Evolutionary conservation across 441 rosid genomes (phyloP), one percentile per base, ranked within the genome.

Genomic region (Iberis amara): DNA sequence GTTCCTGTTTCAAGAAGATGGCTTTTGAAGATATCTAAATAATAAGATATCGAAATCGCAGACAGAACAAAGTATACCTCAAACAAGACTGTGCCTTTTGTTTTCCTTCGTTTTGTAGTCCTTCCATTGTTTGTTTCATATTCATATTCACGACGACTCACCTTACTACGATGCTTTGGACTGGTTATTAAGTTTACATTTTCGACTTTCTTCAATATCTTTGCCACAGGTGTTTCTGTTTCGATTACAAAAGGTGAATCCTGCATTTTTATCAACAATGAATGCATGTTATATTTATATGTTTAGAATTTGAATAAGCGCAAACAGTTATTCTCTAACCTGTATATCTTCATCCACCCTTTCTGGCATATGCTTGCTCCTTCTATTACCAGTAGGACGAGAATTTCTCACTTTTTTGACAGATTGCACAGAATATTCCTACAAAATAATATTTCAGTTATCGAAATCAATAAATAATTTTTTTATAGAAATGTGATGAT

Each of bases 91-190:
- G 88, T 75, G 62, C 80, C 77, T 62, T 45, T 82, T 46, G 89
- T 79, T 69, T 80, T 89, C 68, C 79, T 87, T 39, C 83, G 75
- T 62, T 85, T 88, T 18, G 89, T 73, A 27, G 76, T 65, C 75
- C 85, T 71, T 56, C 90, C 91, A 73, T 75, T 75, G 5, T 65
- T 58, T 24, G 72, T 75, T 71, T 85, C 95, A 67, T 80, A 74
- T 59, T 87, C 95, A 74, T 85, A 85, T 48, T 83, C 95, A 66
- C 50, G 89, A 61, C 50, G 95, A 52, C 80, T 76, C 55, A 85
- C 91, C 96, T 82, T 86, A 77, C 73, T 85, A 38, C 73, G 78
- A 60, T 76, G 86, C 75, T 77, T 77, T 35, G 88, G 82, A 48
- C 75, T 67, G 66, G 62, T 68, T 65, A 75, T 66, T 35, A 64